Evolutionary conservation across 805 yeast genomes (phyloP).

Genomic region (Cyberlindnera maritima): DNA sequence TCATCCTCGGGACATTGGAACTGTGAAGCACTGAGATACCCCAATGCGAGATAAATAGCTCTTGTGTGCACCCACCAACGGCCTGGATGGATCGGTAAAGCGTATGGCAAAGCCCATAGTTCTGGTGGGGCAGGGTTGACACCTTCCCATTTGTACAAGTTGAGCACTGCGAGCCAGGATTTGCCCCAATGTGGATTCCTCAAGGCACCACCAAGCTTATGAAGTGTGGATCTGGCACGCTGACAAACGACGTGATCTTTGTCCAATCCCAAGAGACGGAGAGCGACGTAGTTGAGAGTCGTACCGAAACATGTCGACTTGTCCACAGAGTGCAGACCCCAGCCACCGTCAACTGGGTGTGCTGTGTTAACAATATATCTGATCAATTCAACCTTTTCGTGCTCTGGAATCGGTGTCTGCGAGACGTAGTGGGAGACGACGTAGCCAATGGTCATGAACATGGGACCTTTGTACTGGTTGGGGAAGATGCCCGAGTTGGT

Average conservation of each 20-base stretch:
- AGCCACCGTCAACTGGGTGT: slow-evolving; percentile 99
- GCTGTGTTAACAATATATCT: slow-evolving; percentile 88
- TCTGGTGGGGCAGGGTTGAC: slow-evolving; percentile 99
- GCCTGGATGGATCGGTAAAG: slow-evolving; percentile 85
- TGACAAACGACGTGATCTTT: slow-evolving; percentile 72
- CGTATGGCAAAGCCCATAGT: slow-evolving; percentile 82
- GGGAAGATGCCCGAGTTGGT: slow-evolving; percentile 78
- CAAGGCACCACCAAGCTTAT: slow-evolving; percentile 81
- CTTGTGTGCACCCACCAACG: slow-evolving; percentile 99
- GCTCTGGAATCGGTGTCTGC: slow-evolving; percentile 63
- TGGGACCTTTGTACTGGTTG: slow-evolving; percentile 93
- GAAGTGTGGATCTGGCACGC: slow-evolving; percentile 71
- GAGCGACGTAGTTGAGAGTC: slow-evolving; percentile 74
- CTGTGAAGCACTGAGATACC: slow-evolving; percentile 65
- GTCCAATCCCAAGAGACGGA: slow-evolving; percentile 76
- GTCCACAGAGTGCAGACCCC: slow-evolving; percentile 95
- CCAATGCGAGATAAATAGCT: slow-evolving; percentile 83
- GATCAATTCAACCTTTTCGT: slow-evolving; percentile 63
- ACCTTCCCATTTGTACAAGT: slow-evolving; percentile 90
- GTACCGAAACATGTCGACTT: slow-evolving; percentile 97
- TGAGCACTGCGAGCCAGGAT: slow-evolving; percentile 79
- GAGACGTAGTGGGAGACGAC: slow-evolving; percentile 73
- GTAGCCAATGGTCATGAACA: slow-evolving; percentile 94
- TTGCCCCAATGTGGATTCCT: slow-evolving; percentile 98
- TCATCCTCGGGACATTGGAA: slow-evolving; percentile 60